Base-by-base conservation (phyloP, 257 asterid species). In the Anisodus acutangulus region DNA sequence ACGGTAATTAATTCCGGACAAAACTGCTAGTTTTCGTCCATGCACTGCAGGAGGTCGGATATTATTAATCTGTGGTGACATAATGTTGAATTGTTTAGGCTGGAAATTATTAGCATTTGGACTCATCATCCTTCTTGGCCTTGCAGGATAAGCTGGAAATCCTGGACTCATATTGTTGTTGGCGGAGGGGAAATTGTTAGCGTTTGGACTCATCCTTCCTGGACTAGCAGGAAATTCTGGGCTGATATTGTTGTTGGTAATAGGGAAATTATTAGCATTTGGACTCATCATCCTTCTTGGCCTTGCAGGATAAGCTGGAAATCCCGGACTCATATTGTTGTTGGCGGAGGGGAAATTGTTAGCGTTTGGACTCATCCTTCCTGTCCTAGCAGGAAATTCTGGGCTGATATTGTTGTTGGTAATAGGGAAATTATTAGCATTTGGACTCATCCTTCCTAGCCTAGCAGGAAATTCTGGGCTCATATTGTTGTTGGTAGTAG, bases 1-100 rank as follows among this genome's bases (percentile, higher is more conserved):
- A 13, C 89, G 78, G 87, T 92, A 93, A 87, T 90, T 91, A 63
- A 90, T 88, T 66, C 94, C 95, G 85, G 95, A 93, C 59, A 92
- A 80, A 78, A 91, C 89, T n/a, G 95, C 95, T 74, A 95, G 88
- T 84, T 88, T 92, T 82, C 80, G 85, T 58, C 92, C 91, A 64
- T 85, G 85, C 3, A 87, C 86, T 17, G 92, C 70, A 66, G 55
- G 74, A 37, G 92, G 86, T 62, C 55, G 68, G 76, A 87, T 6
- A 41, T 69, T 88, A 84, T 69, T 81, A 13, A 22, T 11, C 57
- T 9, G 87, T 22, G 81, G 81, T 74, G 81, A 6, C 62, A 49
- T 22, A 26, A 4, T 3, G 62, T 76, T 26, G 62, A 74, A 76
- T 31, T 54, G 22, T 13, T 76, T 47, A 16, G 81, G 81, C 47